phyloP scores from a whole-genome alignment of 441 rosid species.

The Gossypium trilobum region DNA sequence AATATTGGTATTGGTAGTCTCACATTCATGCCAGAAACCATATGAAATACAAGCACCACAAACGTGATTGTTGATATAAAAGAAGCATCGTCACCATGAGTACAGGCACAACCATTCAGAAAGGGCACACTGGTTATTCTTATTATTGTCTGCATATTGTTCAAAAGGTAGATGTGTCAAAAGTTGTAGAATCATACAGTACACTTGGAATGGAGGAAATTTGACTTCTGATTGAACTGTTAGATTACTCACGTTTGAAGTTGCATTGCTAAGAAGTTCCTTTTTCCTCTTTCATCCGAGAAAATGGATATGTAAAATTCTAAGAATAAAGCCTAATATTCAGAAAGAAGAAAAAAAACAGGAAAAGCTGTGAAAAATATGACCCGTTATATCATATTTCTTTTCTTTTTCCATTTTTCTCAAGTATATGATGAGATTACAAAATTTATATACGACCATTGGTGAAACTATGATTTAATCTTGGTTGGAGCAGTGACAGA shows the following conservation, averaged over 20 bases:
- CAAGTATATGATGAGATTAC: slow-evolving; percentile 18
- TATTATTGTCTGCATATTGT: slow-evolving; percentile 38
- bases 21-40: slow-evolving; percentile 25
- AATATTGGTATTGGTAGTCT: slow-evolving; percentile 12
- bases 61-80: slow-evolving; percentile 32
- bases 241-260: slow-evolving; percentile 13
- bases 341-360: not conserved
- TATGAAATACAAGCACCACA: slow-evolving; percentile 33
- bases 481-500: slow-evolving; percentile 5
- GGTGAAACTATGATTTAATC: slow-evolving; percentile 20
- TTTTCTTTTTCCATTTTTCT: not conserved
- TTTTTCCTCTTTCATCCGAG: not conserved
- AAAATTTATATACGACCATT: slow-evolving; percentile 18
- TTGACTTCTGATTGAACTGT: slow-evolving; percentile 7
- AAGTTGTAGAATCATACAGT: slow-evolving; percentile 30
- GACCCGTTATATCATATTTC: not conserved
- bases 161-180: slow-evolving; percentile 34
- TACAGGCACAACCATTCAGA: slow-evolving; percentile 33
- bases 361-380: slow-evolving; percentile 13
- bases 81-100: slow-evolving; percentile 6
- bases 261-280: not conserved
- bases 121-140: slow-evolving; percentile 33
- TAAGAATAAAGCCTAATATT: slow-evolving; percentile 2
- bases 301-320: not conserved
- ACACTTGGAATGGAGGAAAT: slow-evolving; percentile 22